phyloP scores from a whole-genome alignment of 192 early-diverging fungal species.

The Geranomyces michiganensis region DNA sequence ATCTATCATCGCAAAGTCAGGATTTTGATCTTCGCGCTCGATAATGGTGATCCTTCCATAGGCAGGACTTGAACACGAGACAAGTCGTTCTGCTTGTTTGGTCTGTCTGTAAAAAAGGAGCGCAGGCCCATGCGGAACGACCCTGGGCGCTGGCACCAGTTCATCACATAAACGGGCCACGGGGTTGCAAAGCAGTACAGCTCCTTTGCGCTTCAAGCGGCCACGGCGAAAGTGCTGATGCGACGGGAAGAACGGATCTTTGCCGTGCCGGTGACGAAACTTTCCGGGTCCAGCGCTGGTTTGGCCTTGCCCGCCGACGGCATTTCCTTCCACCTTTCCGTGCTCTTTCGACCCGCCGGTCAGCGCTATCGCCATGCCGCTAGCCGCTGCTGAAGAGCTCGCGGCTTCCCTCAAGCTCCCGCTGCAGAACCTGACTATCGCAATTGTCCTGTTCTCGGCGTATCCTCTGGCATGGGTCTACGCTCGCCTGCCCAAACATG shows the following conservation, averaged over 20 bases:
- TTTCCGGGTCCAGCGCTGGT: too few relatives aligned
- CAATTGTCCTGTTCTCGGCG: slow-evolving; percentile 15
- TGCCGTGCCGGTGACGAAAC: too few relatives aligned
- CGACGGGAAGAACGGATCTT: too few relatives aligned
- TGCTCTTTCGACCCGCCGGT: too few relatives aligned
- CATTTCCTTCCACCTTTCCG: too few relatives aligned
- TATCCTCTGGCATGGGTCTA: slow-evolving; percentile 24
- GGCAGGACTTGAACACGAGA: background rate
- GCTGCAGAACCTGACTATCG: slow-evolving; percentile 15
- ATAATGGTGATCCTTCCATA: slow-evolving; percentile 72
- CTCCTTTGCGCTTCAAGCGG: slow-evolving; percentile 5
- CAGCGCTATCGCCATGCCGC: background rate
- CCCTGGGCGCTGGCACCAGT: slow-evolving; percentile 77
- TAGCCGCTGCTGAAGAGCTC: background rate
- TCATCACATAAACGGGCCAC: slow-evolving; percentile 85
- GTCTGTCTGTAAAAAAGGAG: slow-evolving; percentile 38
- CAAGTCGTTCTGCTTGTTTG: slow-evolving; percentile 32
- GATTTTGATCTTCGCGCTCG: slow-evolving; percentile 49
- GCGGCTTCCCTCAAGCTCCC: slow-evolving; percentile 17
- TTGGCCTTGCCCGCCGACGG: too few relatives aligned
- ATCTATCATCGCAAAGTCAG: slow-evolving; percentile 74
- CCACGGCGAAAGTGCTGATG: too few relatives aligned
- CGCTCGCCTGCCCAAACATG: slow-evolving; percentile 6
- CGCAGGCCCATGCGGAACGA: slow-evolving; percentile 83
- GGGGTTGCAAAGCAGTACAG: slow-evolving; percentile 53